Evolutionary conservation across 768 basidiomycete species (phyloP).

Genomic region (Imleria badia): DNA sequence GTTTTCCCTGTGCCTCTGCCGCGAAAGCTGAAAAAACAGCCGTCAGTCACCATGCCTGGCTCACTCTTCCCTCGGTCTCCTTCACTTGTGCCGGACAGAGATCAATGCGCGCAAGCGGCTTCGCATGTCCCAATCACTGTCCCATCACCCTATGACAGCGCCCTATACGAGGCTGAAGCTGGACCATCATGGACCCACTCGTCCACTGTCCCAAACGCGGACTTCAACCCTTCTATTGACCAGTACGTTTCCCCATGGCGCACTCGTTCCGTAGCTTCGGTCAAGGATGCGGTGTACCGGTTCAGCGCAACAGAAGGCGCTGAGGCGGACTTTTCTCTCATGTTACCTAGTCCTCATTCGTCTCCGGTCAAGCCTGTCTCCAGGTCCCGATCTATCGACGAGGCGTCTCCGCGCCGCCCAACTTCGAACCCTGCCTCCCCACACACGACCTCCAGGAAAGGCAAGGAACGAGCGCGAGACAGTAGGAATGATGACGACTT

Average conservation of each 20-base stretch:
- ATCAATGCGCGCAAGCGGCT: not conserved
- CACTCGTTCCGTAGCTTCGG: constrained; percentile 38
- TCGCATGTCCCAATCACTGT: not conserved
- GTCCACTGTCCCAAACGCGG: constrained; percentile 2
- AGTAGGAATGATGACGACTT: constrained; percentile 25
- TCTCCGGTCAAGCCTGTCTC: constrained; percentile 33
- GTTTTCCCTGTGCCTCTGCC: constrained; percentile 28
- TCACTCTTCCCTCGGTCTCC: constrained; percentile 73
- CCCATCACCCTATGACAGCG: not conserved
- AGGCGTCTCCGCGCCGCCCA: constrained; percentile 5
- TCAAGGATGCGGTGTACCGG: constrained; percentile 48
- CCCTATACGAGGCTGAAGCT: constrained; percentile 7
- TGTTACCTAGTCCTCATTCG: constrained; percentile 44
- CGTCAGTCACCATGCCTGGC: constrained; percentile 72
- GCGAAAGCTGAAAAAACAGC: constrained; percentile 31
- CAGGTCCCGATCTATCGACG: constrained; percentile 25
- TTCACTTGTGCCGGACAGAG: constrained; percentile 50
- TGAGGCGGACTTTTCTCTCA: constrained; percentile 52
- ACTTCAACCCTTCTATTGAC: constrained; percentile 7
- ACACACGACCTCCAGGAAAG: constrained; percentile 34
- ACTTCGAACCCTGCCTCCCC: not conserved
- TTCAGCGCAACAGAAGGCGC: constrained; percentile 43
- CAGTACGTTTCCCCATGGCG: constrained; percentile 33
- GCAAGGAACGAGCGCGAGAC: constrained; percentile 44
- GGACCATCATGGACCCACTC: constrained; percentile 16